Conservation (phyloP, 805 yeast genomes). For the Vanderwaltozyma yarrowii region DNA sequence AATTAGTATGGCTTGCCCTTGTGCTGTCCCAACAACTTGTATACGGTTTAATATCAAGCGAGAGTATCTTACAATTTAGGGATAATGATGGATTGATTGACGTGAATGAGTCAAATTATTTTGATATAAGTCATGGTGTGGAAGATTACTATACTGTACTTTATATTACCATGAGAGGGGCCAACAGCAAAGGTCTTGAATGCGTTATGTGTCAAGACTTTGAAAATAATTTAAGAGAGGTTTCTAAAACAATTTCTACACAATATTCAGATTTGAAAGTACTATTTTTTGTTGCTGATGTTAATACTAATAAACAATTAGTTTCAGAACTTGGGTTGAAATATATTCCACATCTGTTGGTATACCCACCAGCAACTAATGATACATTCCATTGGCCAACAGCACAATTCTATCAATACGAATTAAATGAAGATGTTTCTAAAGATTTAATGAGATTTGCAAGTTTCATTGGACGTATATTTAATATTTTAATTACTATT, state of each 20-base stretch:
- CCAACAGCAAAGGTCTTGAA: conserved; percentile 33
- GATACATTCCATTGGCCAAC: conserved; percentile 21
- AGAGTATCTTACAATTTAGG: conserved; percentile 9
- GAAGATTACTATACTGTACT: conserved; percentile 43
- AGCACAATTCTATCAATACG: conserved; percentile 31
- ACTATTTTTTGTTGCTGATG: conserved; percentile 43
- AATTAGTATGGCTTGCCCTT: too few relatives aligned
- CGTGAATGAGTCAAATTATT: conserved; percentile 34
- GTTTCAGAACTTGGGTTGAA: conserved; percentile 35
- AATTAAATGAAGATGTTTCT: conserved; percentile 21
- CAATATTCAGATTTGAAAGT: conserved; percentile 36
- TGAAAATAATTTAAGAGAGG: conserved; percentile 32
- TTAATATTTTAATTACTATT: conserved; percentile 36
- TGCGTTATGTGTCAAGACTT: conserved; percentile 37
- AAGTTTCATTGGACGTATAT: conserved; percentile 38
- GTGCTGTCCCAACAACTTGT: not conserved
- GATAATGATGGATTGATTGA: conserved; percentile 33
- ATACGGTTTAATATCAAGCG: conserved; percentile 2
- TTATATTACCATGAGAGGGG: conserved; percentile 41
- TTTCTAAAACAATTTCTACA: conserved; percentile 34
- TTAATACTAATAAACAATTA: conserved; percentile 33
- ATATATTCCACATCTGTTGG: conserved; percentile 58
- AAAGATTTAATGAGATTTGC: conserved; percentile 41
- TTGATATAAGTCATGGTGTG: conserved; percentile 34
- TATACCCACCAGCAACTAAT: conserved; percentile 41